Conservation (phyloP, 805 yeast genomes). For the Saccharomycopsis javanensis region DNA sequence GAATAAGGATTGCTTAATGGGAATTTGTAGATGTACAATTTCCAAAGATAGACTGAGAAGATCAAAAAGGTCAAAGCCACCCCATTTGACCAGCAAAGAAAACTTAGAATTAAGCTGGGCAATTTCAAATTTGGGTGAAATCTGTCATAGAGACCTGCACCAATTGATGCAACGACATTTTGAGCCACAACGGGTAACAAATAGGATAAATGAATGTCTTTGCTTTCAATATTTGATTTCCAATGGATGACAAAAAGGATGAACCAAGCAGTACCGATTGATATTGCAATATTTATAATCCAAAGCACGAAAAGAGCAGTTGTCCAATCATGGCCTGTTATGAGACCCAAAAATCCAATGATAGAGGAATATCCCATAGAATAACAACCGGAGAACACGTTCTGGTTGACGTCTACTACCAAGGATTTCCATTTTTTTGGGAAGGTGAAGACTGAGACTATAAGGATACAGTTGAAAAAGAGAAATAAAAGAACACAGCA, state of each 20-base stretch:
- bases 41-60: conserved; percentile 49
- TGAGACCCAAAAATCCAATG: conserved; percentile 39
- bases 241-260: conserved; percentile 42
- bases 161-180: conserved; percentile 68
- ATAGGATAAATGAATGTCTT: conserved; percentile 44
- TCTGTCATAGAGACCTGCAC: conserved; percentile 40
- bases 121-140: conserved; percentile 39
- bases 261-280: conserved; percentile 53
- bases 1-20: conserved; percentile 49
- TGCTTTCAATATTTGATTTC: conserved; percentile 27
- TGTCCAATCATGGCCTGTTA: conserved; percentile 31
- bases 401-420: conserved; percentile 34
- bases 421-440: conserved; percentile 24
- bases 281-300: conserved; percentile 55
- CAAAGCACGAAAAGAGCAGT: conserved; percentile 52
- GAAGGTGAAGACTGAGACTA: conserved; percentile 32
- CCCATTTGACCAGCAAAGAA: conserved; percentile 63
- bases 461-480: conserved; percentile 33
- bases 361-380: conserved; percentile 74
- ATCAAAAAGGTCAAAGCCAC: conserved; percentile 47
- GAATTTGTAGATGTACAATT: conserved; percentile 45
- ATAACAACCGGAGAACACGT: conserved; percentile 65
- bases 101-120: conserved; percentile 44
- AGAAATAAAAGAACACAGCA: conserved; percentile 42
- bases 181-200: conserved; percentile 72